phyloP scores from a whole-genome alignment of 1,139 yeast genomes.

The Nakaseomyces uthaithaninus region DNA sequence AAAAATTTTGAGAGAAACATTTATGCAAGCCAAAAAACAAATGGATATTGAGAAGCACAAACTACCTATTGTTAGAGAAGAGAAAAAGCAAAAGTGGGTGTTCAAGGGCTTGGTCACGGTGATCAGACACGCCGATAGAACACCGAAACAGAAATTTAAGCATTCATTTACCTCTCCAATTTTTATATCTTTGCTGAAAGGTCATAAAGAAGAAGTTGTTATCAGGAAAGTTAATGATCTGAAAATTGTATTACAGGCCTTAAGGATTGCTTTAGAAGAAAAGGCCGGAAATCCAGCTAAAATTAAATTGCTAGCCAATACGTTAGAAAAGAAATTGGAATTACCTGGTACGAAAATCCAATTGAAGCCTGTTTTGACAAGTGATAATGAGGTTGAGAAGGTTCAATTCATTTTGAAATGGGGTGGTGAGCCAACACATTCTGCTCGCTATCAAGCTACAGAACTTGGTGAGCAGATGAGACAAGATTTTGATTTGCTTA shows the following conservation, averaged over 20 bases:
- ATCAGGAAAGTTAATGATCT: constrained; percentile 84
- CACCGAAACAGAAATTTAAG: constrained; percentile 98
- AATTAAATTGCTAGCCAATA: constrained; percentile 64
- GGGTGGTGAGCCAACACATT: constrained; percentile 99
- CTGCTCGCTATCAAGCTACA: constrained; percentile 87
- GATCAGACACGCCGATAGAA: constrained; percentile 95
- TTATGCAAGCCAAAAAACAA: constrained; percentile 51
- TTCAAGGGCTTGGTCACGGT: constrained; percentile 89
- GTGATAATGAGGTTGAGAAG: constrained; percentile 74
- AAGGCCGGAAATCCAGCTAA: constrained; percentile 74
- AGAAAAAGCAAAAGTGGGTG: constrained; percentile 92
- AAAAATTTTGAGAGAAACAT: constrained; percentile 63
- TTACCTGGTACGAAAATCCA: constrained; percentile 97
- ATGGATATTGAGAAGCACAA: constrained; percentile 37
- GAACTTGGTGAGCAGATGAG: constrained; percentile 95
- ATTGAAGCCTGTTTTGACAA: constrained; percentile 74
- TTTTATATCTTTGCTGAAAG: constrained; percentile 80
- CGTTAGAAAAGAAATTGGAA: constrained; percentile 78
- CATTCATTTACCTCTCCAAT: constrained; percentile 85
- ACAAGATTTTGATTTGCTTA: constrained; percentile 80
- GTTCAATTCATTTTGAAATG: constrained; percentile 93
- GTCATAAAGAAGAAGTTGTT: constrained; percentile 92
- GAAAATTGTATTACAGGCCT: constrained; percentile 76
- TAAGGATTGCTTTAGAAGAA: constrained; percentile 70
- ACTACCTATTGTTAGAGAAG: constrained; percentile 40